Percentiles rank a stretch among this genome's conserved stretches.
phyloP scores from a whole-genome alignment of 148 eudicot species.

The Fagopyrum esculentum region DNA sequence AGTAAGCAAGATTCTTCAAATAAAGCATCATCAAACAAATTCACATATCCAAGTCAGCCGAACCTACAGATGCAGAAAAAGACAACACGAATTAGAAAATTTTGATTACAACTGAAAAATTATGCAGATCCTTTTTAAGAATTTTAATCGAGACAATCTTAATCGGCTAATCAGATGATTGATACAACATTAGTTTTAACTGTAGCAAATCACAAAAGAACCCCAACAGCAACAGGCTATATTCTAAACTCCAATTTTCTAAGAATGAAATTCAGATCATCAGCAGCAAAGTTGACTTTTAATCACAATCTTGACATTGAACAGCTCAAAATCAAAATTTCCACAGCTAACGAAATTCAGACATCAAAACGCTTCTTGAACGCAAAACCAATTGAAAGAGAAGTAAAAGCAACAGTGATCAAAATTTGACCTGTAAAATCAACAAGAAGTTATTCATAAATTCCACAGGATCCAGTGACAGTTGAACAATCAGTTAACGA shows the following conservation, averaged over 20 bases:
- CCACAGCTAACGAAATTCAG: not conserved
- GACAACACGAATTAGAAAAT: not conserved
- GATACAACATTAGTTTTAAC: not conserved
- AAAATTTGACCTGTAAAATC: not conserved
- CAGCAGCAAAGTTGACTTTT: not conserved
- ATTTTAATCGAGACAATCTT: not conserved
- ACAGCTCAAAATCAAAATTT: not conserved
- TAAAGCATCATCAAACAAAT: slow-evolving; percentile 3
- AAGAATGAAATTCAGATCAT: not conserved
- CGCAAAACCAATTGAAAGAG: no score
- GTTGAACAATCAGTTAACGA: not conserved
- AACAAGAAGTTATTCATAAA: not conserved
- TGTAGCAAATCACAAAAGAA: not conserved
- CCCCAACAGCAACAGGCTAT: not conserved
- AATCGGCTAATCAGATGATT: not conserved
- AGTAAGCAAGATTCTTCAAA: not conserved
- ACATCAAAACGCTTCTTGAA: no score
- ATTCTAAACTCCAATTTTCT: not conserved
- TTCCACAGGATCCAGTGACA: not conserved
- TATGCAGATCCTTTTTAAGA: not conserved
- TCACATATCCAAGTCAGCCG: not conserved
- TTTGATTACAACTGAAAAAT: not conserved
- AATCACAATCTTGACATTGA: not conserved
- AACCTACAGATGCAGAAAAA: not conserved
- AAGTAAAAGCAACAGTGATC: not conserved